Evolutionary conservation across 768 basidiomycete species (phyloP).

Genomic region (Rhodotorula taiwanensis): DNA sequence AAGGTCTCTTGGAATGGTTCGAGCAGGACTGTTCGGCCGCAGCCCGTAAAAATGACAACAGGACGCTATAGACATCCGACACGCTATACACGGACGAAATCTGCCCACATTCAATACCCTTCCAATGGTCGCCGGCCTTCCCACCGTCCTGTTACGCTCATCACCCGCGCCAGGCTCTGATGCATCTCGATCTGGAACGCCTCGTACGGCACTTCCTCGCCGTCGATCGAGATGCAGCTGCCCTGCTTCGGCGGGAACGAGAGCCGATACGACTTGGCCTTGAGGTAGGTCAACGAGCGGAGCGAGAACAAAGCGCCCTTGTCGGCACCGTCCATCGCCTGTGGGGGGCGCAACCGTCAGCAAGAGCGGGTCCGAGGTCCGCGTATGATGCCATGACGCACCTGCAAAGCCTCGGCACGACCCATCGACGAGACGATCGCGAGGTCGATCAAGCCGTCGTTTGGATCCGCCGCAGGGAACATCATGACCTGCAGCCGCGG

Average conservation of each 20-base stretch:
- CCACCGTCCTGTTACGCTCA: conserved; percentile 13
- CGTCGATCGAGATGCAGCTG: conserved; percentile 71
- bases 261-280: conserved; percentile 33
- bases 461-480: conserved; percentile 17
- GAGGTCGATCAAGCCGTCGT: conserved; percentile 31
- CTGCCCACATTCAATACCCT: conserved; percentile 1
- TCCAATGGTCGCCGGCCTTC: conserved; percentile 7
- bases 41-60: too few relatives aligned
- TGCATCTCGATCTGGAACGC: conserved; percentile 73
- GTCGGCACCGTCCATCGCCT: conserved; percentile 57
- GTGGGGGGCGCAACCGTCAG: conserved; percentile 49
- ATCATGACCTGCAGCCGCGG: conserved; percentile 36
- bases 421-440: conserved; percentile 30
- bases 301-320: conserved; percentile 56
- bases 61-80: too few relatives aligned
- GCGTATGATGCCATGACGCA: too few relatives aligned
- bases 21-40: too few relatives aligned
- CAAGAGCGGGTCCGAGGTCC: conserved; percentile 39
- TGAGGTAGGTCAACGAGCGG: conserved; percentile 14
- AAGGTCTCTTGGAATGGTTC: too few relatives aligned
- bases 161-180: conserved; percentile 20
- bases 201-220: conserved; percentile 66
- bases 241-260: conserved; percentile 52
- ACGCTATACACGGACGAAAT: too few relatives aligned
- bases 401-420: conserved; percentile 11